Evolutionary conservation across 495 filamentous ascomycete genomes (phyloP).

Genomic region (Rhypophila decipiens): DNA sequence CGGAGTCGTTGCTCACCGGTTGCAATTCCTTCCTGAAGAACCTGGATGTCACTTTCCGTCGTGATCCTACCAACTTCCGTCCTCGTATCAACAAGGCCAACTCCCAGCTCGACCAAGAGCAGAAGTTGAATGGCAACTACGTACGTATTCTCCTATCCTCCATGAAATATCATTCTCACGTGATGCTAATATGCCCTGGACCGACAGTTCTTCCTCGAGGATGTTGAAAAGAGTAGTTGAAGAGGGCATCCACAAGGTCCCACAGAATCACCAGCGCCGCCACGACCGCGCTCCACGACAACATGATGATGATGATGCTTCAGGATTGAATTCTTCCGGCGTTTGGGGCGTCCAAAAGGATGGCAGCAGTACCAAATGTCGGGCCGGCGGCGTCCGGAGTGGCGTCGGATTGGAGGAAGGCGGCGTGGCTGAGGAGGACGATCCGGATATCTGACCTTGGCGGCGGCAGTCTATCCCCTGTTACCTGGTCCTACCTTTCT

Average conservation of each 20-base stretch:
- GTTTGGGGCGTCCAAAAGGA: constrained; percentile 40
- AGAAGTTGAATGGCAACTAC: constrained; percentile 90
- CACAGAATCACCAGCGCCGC: constrained; percentile 21
- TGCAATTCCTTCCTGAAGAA: constrained; percentile 96
- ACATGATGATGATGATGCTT: too few relatives aligned
- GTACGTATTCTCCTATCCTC: constrained; percentile 42
- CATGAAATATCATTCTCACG: too few relatives aligned
- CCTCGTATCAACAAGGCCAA: constrained; percentile 97
- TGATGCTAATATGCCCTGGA: constrained; percentile 1
- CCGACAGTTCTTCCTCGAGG: constrained; percentile 83
- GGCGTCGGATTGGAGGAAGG: constrained; percentile 28
- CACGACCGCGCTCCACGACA: constrained; percentile 17
- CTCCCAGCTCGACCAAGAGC: constrained; percentile 93
- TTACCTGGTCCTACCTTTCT: constrained; percentile 50
- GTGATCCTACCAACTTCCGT: constrained; percentile 90
- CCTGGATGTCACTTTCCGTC: constrained; percentile 94
- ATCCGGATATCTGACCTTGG: constrained; percentile 34
- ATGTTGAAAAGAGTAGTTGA: constrained; percentile 62
- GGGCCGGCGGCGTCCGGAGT: constrained; percentile 24
- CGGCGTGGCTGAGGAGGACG: constrained; percentile 35
- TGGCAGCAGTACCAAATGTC: constrained; percentile 12
- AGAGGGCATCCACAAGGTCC: constrained; percentile 40
- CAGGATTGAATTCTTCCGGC: constrained; percentile 35
- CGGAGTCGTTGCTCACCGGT: constrained; percentile 87
- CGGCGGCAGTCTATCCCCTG: constrained; percentile 47